Percentiles rank a stretch among this genome's conserved stretches.
Evolutionary conservation across 495 filamentous ascomycete genomes (phyloP).

Genomic region (Chlorociboria aeruginascens): DNA sequence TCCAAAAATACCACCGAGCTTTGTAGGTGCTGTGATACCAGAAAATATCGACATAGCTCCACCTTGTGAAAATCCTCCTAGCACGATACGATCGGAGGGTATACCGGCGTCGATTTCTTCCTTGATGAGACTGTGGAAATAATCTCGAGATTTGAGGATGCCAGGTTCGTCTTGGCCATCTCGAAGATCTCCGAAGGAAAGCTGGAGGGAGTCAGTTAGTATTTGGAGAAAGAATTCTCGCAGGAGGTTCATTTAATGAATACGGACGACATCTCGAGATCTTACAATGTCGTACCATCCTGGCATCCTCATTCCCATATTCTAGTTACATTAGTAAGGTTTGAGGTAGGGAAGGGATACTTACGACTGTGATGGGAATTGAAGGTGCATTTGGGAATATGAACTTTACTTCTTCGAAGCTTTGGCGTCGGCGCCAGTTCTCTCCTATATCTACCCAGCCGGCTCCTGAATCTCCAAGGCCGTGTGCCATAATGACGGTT

Average conservation of each 20-base stretch:
- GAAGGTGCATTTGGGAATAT: constrained; percentile 86
- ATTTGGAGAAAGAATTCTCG: background rate
- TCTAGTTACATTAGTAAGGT: constrained; percentile 31
- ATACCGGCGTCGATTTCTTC: constrained; percentile 76
- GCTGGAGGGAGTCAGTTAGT: constrained; percentile 5
- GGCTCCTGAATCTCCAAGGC: constrained; percentile 70
- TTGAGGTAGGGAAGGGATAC: constrained; percentile 14
- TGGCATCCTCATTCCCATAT: constrained; percentile 73
- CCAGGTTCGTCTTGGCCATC: constrained; percentile 63
- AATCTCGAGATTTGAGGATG: constrained; percentile 57
- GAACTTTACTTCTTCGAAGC: constrained; percentile 84
- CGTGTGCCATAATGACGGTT: constrained; percentile 89
- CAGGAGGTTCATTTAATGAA: constrained; percentile 1
- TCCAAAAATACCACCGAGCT: constrained; percentile 78
- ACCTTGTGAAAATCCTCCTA: constrained; percentile 56
- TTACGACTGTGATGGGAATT: constrained; percentile 80
- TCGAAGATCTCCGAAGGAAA: constrained; percentile 15
- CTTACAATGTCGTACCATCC: constrained; percentile 88
- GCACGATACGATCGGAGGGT: constrained; percentile 65
- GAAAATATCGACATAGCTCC: constrained; percentile 43
- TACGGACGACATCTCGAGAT: constrained; percentile 18
- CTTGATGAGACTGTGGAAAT: constrained; percentile 72
- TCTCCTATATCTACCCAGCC: constrained; percentile 75
- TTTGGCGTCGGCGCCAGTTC: constrained; percentile 74
- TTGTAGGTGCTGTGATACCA: constrained; percentile 59